These are phyloP conservation scores for Saccharomycopsis malanga DNA, from an alignment of 805 yeast genomes.

Conservation along the genomic window DNA sequence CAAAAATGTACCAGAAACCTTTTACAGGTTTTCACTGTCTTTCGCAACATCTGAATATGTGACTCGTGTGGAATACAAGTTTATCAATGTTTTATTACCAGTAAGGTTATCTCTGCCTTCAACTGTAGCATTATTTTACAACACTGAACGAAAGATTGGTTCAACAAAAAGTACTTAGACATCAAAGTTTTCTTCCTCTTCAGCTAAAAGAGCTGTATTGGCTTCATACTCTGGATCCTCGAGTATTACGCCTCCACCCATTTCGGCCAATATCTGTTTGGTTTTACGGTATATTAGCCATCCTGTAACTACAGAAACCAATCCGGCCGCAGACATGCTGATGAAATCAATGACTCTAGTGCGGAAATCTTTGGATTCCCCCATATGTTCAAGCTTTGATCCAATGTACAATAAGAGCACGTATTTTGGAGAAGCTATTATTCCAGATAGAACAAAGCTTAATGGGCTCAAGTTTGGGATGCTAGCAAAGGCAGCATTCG, in stretches of 20 bases:
- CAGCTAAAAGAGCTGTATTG: background rate
- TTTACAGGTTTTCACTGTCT: too few relatives aligned
- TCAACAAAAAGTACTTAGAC: too few relatives aligned
- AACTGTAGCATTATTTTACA: too few relatives aligned
- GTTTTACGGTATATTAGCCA: constrained; percentile 58
- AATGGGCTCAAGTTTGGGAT: constrained; percentile 63
- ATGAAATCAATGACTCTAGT: constrained; percentile 55
- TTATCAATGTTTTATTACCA: too few relatives aligned
- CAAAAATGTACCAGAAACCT: too few relatives aligned
- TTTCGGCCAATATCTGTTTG: constrained; percentile 26
- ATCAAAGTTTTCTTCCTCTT: too few relatives aligned
- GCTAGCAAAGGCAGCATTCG: constrained; percentile 89
- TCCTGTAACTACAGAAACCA: constrained; percentile 52
- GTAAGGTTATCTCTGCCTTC: too few relatives aligned
- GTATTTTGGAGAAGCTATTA: constrained; percentile 75
- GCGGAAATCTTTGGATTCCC: constrained; percentile 44
- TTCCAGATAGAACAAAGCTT: constrained; percentile 63
- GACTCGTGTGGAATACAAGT: too few relatives aligned
- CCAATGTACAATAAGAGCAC: constrained; percentile 76
- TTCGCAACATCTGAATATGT: too few relatives aligned
- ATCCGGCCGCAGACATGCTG: constrained; percentile 50
- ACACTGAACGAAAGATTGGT: too few relatives aligned
- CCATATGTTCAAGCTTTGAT: constrained; percentile 60
- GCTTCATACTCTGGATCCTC: background rate
- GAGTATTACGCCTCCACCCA: background rate